These are phyloP conservation scores for Dactylorhiza incarnata DNA, from an alignment of 106 monocot species.

Conservation along the genomic window DNA sequence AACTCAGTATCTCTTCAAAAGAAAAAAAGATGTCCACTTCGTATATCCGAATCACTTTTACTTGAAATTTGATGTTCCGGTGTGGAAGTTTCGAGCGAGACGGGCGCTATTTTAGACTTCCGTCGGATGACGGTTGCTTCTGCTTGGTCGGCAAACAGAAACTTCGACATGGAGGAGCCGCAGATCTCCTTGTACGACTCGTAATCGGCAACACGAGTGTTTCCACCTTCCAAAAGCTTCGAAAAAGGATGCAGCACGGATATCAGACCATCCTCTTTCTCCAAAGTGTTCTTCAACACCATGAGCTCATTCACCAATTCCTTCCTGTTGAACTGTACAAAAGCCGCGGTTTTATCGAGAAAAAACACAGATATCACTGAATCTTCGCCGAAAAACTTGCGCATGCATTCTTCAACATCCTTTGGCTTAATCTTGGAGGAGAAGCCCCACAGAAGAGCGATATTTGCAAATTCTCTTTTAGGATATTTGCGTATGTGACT, in stretches of 20 bases:
- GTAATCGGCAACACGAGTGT: slow-evolving; percentile 65
- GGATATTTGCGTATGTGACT: slow-evolving; percentile 46
- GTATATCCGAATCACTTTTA: neutral
- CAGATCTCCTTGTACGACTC: slow-evolving; percentile 71
- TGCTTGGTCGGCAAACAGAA: slow-evolving; percentile 77
- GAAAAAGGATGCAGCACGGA: slow-evolving; percentile 72
- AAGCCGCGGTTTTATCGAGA: slow-evolving; percentile 61
- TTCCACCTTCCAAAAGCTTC: slow-evolving; percentile 69
- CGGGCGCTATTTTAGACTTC: slow-evolving; percentile 24
- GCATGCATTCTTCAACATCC: slow-evolving; percentile 52
- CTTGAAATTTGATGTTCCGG: neutral
- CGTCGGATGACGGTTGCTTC: slow-evolving; percentile 48
- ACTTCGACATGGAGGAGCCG: slow-evolving; percentile 39
- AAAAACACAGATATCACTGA: slow-evolving; percentile 62
- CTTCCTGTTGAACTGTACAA: slow-evolving; percentile 68
- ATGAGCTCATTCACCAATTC: slow-evolving; percentile 64
- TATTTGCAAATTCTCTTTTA: slow-evolving; percentile 37
- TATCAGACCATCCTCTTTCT: slow-evolving; percentile 47
- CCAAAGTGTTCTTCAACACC: slow-evolving; percentile 60
- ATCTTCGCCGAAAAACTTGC: slow-evolving; percentile 49
- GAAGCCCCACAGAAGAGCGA: slow-evolving; percentile 82
- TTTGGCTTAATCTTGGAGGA: slow-evolving; percentile 37
- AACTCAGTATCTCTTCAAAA: neutral
- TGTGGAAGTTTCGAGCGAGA: neutral
- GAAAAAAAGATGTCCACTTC: neutral